These are phyloP conservation scores for Sporisorium exsertum DNA, from an alignment of 1,284 basidiomycete species.

Conservation along the genomic window DNA sequence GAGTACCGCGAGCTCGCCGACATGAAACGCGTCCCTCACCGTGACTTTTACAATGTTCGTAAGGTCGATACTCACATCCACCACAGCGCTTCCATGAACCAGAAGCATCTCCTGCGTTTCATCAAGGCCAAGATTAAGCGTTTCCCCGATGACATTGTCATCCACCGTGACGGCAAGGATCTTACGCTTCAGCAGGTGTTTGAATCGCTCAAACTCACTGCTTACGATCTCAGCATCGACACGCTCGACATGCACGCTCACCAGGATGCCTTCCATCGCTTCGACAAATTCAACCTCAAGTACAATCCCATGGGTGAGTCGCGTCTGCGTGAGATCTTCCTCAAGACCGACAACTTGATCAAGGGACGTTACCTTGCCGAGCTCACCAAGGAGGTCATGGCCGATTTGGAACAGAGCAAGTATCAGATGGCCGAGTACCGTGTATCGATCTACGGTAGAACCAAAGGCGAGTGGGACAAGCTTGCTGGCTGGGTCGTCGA, in stretches of 20 bases:
- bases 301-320: constrained; percentile 97
- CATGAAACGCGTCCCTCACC: constrained; percentile 83
- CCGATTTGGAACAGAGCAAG: constrained; percentile 95
- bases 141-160: constrained; percentile 87
- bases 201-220: constrained; percentile 90
- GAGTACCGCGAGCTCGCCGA: constrained; percentile 94
- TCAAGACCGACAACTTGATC: constrained; percentile 90
- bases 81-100: constrained; percentile 98
- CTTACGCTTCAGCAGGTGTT: constrained; percentile 94
- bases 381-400: constrained; percentile 93
- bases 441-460: constrained; percentile 89
- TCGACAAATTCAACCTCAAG: constrained; percentile 76
- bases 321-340: constrained; percentile 92
- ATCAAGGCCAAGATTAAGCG: constrained; percentile 98
- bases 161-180: constrained; percentile 89
- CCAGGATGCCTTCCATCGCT: constrained; percentile 95
- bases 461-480: constrained; percentile 91
- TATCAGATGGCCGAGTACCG: constrained; percentile 94
- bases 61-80: constrained; percentile 99
- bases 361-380: constrained; percentile 91
- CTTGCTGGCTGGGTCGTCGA: constrained; percentile 95
- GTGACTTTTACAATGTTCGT: constrained; percentile 97
- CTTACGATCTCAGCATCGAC: constrained; percentile 98
- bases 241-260: constrained; percentile 99
- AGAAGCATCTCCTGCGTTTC: constrained; percentile 98